Conservation (phyloP, 2,329 filamentous ascomycete genomes). For the Xylariaceae sp. region DNA sequence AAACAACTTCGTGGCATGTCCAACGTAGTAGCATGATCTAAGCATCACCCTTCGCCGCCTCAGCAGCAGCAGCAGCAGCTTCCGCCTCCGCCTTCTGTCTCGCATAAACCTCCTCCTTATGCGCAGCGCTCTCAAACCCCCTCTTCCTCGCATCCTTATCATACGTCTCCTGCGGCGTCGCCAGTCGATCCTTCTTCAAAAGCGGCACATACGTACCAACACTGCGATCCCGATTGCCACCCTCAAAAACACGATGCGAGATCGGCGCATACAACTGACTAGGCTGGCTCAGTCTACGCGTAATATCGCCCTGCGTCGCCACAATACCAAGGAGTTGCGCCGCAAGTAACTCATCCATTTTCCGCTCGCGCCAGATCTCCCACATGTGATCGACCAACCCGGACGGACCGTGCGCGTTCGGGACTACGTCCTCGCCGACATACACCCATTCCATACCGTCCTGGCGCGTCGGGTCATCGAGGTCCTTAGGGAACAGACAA, state of each 20-base stretch:
- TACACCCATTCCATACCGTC: constrained; percentile 75
- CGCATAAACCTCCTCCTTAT: constrained; percentile 33
- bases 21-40: background rate
- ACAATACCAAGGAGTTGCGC: constrained; percentile 65
- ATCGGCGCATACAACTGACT: constrained; percentile 16
- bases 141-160: constrained; percentile 57
- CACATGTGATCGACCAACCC: constrained; percentile 72
- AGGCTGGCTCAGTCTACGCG: constrained; percentile 15
- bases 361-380: constrained; percentile 74
- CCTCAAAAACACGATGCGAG: constrained; percentile 47
- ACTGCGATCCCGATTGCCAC: constrained; percentile 46
- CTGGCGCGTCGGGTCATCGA: constrained; percentile 28
- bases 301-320: constrained; percentile 34
- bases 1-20: no score
- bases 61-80: constrained; percentile 35
- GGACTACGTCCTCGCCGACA: constrained; percentile 59
- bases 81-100: constrained; percentile 22
- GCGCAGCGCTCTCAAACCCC: constrained; percentile 50
- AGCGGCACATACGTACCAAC: constrained; percentile 52
- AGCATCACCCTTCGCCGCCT: constrained; percentile 4
- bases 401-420: constrained; percentile 57
- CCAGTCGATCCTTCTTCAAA: constrained; percentile 45
- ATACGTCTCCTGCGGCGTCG: constrained; percentile 51
- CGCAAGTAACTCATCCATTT: constrained; percentile 85
- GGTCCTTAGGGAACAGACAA: constrained; percentile 69